These are phyloP conservation scores for Cryphonectria naterciae DNA, from an alignment of 2,329 filamentous ascomycete genomes.

Conservation along the genomic window DNA sequence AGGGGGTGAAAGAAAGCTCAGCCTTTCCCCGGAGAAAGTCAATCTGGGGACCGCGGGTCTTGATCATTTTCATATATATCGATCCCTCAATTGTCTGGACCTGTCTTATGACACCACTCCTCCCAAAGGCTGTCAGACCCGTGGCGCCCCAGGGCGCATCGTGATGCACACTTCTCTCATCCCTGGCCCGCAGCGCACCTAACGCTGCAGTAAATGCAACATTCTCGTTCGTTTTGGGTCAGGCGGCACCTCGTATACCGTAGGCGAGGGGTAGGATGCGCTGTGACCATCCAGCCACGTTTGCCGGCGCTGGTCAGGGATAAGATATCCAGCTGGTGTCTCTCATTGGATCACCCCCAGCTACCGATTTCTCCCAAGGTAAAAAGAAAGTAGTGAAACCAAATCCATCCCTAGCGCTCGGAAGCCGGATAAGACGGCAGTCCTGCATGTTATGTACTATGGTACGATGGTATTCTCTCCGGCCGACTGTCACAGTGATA, in stretches of 20 bases:
- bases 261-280: background rate
- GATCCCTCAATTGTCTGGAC: background rate
- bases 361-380: background rate
- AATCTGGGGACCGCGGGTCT: background rate
- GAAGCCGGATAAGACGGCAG: background rate
- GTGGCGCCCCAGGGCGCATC: background rate
- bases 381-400: background rate
- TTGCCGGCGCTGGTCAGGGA: background rate
- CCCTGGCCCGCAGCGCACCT: constrained; percentile 6
- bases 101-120: background rate
- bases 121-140: background rate
- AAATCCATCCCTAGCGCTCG: background rate
- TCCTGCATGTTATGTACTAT: background rate
- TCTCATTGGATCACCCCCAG: background rate
- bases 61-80: background rate
- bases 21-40: background rate
- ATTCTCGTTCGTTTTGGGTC: constrained; percentile 1
- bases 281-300: background rate
- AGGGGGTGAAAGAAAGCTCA: background rate
- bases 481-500: background rate
- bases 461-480: background rate
- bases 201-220: constrained; percentile 8
- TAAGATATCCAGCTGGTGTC: background rate
- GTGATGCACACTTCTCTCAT: background rate
- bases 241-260: constrained; percentile 16